Percentiles rank a stretch among this genome's conserved stretches.
phyloP scores from a whole-genome alignment of 2,329 filamentous ascomycete genomes.

The Alternaria conjuncta region DNA sequence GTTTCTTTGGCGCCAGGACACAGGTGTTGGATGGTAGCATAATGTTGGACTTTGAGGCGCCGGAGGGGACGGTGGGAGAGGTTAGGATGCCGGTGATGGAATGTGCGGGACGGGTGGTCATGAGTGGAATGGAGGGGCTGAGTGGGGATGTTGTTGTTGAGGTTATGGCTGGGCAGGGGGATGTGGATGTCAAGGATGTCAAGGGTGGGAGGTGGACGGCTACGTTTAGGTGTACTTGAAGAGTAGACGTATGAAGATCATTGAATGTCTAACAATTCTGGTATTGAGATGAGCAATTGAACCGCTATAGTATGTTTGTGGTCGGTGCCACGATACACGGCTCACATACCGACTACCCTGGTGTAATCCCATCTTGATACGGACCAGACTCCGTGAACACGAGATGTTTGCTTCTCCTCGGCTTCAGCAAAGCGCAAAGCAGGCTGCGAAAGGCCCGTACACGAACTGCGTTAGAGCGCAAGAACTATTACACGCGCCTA shows the following conservation, averaged over 20 bases:
- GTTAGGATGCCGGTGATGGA: slow-evolving; percentile 29
- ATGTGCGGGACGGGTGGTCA: slow-evolving; percentile 26
- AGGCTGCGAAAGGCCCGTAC: neutral
- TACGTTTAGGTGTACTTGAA: slow-evolving; percentile 15
- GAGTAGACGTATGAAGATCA: neutral
- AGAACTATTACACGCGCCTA: neutral
- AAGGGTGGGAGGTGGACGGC: slow-evolving; percentile 34
- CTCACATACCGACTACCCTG: neutral
- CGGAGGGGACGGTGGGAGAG: slow-evolving; percentile 39
- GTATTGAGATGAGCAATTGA: neutral
- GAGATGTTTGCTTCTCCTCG: neutral
- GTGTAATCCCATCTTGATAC: neutral
- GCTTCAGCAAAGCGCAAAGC: neutral
- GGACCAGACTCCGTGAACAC: neutral
- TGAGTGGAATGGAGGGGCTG: slow-evolving; percentile 24
- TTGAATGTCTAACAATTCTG: neutral
- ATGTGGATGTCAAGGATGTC: slow-evolving; percentile 18
- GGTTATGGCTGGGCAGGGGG: slow-evolving; percentile 19
- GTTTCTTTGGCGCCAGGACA: slow-evolving; percentile 46
- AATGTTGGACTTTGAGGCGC: slow-evolving; percentile 38
- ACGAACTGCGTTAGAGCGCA: neutral
- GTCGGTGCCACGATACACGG: neutral
- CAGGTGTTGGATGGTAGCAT: slow-evolving; percentile 20
- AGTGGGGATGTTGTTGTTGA: slow-evolving; percentile 24
- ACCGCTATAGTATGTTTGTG: neutral